Conservation (phyloP, 2,329 filamentous ascomycete genomes). For the Trichoderma hamatum region DNA sequence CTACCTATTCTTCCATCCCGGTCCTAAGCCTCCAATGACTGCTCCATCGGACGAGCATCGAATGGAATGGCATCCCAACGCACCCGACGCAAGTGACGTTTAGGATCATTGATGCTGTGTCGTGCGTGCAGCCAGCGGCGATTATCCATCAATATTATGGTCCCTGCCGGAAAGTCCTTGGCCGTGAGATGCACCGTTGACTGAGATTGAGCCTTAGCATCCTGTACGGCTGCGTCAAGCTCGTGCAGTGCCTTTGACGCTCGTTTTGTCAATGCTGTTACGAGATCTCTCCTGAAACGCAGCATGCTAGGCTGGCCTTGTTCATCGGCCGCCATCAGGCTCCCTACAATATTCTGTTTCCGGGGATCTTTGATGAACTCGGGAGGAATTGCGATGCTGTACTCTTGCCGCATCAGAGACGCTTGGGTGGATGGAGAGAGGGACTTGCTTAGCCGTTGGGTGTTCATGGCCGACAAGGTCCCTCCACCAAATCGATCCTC, state of each 20-base stretch:
- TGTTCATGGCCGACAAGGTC: slow-evolving; percentile 46
- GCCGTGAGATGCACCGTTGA: slow-evolving; percentile 36
- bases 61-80: slow-evolving; percentile 41
- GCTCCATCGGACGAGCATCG: background rate
- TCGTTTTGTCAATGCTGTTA: slow-evolving; percentile 34
- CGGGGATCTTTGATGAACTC: slow-evolving; percentile 41
- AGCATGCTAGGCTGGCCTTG: slow-evolving; percentile 30
- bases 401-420: slow-evolving; percentile 36
- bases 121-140: slow-evolving; percentile 43
- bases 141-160: slow-evolving; percentile 42
- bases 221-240: slow-evolving; percentile 31
- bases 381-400: slow-evolving; percentile 38
- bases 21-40: background rate
- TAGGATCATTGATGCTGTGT: slow-evolving; percentile 39
- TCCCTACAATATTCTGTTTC: slow-evolving; percentile 31
- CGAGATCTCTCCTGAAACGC: slow-evolving; percentile 40
- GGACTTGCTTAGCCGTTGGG: slow-evolving; percentile 35
- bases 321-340: slow-evolving; percentile 30
- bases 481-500: slow-evolving; percentile 46
- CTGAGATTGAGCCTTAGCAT: slow-evolving; percentile 22
- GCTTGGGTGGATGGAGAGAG: slow-evolving; percentile 34
- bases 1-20: too few relatives aligned
- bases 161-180: slow-evolving; percentile 34
- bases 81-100: slow-evolving; percentile 41
- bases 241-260: slow-evolving; percentile 34